phyloP scores from a whole-genome alignment of 352 stramenopile genomes.

The Phytopythium helicoides region DNA sequence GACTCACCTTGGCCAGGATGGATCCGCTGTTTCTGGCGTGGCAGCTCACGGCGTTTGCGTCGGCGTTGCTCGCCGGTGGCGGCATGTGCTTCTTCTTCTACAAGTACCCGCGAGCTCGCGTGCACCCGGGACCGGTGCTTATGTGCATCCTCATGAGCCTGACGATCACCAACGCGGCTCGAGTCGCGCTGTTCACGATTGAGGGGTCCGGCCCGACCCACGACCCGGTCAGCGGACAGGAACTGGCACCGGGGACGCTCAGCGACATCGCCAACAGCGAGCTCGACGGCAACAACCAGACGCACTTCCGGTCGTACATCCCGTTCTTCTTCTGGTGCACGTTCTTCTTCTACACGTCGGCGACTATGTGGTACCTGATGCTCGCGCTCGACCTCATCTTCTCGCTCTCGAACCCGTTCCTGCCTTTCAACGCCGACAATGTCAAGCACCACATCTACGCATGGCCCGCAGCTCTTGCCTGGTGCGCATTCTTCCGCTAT shows the following conservation, averaged over 20 bases:
- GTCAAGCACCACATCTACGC: constrained; percentile 81
- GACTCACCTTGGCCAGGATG: constrained; percentile 16
- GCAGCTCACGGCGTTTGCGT: constrained; percentile 69
- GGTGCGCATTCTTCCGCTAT: constrained; percentile 70
- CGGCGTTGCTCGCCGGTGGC: constrained; percentile 41
- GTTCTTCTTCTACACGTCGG: constrained; percentile 79
- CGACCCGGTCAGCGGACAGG: too few relatives aligned
- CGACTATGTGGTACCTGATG: constrained; percentile 87
- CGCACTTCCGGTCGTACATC: constrained; percentile 41
- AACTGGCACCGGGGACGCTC: constrained; percentile 36
- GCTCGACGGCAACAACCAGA: constrained; percentile 20
- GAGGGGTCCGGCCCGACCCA: constrained; percentile 17
- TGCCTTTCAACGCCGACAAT: constrained; percentile 85
- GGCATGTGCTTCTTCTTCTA: constrained; percentile 75
- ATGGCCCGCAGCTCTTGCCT: constrained; percentile 69
- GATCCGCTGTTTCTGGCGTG: constrained; percentile 66
- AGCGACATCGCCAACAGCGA: constrained; percentile 63
- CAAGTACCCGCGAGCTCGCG: constrained; percentile 53
- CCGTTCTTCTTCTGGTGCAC: constrained; percentile 82
- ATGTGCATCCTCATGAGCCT: constrained; percentile 76
- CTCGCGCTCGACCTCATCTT: constrained; percentile 83
- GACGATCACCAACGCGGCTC: constrained; percentile 63
- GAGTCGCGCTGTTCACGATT: constrained; percentile 52
- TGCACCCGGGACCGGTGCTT: constrained; percentile 70
- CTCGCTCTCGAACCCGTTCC: constrained; percentile 84